Base-by-base conservation (phyloP, 352 stramenopile species). In the Globisporangium perplexum region DNA sequence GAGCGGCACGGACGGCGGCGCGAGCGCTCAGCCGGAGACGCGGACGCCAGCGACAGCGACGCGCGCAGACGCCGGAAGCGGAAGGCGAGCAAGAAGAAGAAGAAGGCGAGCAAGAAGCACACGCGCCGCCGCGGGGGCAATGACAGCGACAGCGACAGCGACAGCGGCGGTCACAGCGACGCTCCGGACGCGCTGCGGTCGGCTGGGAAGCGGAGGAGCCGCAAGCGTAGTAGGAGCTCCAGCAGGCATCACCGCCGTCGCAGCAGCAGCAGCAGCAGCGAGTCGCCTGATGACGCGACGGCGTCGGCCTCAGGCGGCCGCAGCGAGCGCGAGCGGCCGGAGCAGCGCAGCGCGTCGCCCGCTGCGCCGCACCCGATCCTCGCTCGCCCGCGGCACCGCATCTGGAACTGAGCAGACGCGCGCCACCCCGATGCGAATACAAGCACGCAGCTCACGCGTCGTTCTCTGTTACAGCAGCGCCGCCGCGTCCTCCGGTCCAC, bases 341-440 rank as follows among this genome's bases (percentile, higher is more conserved):
- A 39, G 35, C 7, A 30, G 22, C 12, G 31, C 47, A 26, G 28
- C 3, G 28, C 20, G 18, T 52, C 47, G n/a, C 26, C 26, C 12
- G 1, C 18, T 30, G 20, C 49, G 7, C 43, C 18, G 12, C 42
- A 51, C 42, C 33, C 66, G 15, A 78, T 78, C 45, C 41, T 78
- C 17, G 24, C 48, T 11, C 60, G 66, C 4, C 58, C 66, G 10
- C 68, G 65, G 23, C 69, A 78, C 46, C 66, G 63, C 22, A 60
- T 78, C 45, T 78, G 69, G 66, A 75, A 73, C 28, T 77, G 55
- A 57, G 7, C 1, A 11, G 15, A 12, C 33, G 18, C 11, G 11
- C 7, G 30, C 30, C 10, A 35, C 10, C 30, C n/a, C 10, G 33
- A 39, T 3, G 28, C 7, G 30, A 43, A 33, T n/a, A 50, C 24